Conservation (phyloP, 768 basidiomycete species). For the Lentinula sp. region DNA sequence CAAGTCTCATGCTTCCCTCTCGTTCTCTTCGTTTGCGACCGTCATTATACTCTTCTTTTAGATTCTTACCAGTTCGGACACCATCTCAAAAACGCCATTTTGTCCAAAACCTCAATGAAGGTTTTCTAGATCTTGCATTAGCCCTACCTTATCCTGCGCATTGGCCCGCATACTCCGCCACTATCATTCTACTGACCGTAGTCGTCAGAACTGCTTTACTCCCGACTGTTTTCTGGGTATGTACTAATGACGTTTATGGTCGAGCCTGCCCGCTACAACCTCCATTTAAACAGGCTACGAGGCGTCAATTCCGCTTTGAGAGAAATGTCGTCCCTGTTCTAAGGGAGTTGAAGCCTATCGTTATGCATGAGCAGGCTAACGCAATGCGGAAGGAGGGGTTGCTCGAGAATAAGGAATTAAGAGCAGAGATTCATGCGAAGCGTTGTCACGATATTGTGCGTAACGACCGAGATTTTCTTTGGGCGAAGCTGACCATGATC, state of each 20-base stretch:
- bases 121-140: conserved; percentile 70
- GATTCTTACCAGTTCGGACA: background rate
- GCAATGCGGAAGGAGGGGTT: conserved; percentile 51
- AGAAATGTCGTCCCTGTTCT: conserved; percentile 56
- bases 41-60: background rate
- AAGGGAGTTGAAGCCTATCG: conserved; percentile 38
- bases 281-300: conserved; percentile 43
- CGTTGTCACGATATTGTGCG: conserved; percentile 45
- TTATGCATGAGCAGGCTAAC: conserved; percentile 8
- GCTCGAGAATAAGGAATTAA: conserved; percentile 46
- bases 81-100: conserved; percentile 15
- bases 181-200: conserved; percentile 67
- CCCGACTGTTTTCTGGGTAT: conserved; percentile 75
- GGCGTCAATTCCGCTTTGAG: conserved; percentile 53
- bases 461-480: conserved; percentile 2
- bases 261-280: conserved; percentile 8
- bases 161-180: conserved; percentile 66
- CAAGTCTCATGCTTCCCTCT: conserved; percentile 1
- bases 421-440: conserved; percentile 41
- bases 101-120: conserved; percentile 45
- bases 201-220: conserved; percentile 55
- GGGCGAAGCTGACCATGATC: background rate
- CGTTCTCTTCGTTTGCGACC: conserved; percentile 1
- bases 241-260: conserved; percentile 12
- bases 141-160: conserved; percentile 69